Evolutionary conservation across 116 monocot species (phyloP).

Genomic region (Thalassia testudinum): DNA sequence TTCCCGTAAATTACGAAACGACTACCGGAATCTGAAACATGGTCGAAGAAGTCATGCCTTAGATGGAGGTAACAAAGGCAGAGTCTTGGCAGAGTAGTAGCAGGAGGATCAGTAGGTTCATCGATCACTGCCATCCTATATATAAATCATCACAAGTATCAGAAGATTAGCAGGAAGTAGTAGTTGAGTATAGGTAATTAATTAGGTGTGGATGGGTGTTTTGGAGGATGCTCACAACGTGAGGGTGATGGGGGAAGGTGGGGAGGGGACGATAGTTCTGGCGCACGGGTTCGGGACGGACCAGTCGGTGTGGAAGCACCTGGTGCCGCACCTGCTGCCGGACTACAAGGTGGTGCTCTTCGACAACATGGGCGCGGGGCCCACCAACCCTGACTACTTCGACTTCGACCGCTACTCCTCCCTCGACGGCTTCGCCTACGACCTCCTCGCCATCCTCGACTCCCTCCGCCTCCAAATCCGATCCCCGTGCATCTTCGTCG

Average conservation of each 20-base stretch:
- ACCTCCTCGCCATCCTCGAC: constrained; percentile 79
- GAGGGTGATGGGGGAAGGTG: constrained; percentile 40
- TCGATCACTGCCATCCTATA: too few relatives aligned
- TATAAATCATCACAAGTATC: too few relatives aligned
- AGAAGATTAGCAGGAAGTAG: too few relatives aligned
- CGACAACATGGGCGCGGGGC: constrained; percentile 97
- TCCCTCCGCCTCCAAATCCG: constrained; percentile 40
- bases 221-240: constrained; percentile 92
- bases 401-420: constrained; percentile 88
- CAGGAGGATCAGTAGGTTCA: too few relatives aligned
- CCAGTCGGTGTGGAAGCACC: constrained; percentile 99
- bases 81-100: too few relatives aligned
- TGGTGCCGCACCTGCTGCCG: constrained; percentile 69
- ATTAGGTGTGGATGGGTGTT: constrained; percentile 65
- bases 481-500: constrained; percentile 67
- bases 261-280: constrained; percentile 52
- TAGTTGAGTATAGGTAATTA: too few relatives aligned
- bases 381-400: constrained; percentile 99
- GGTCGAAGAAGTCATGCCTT: too few relatives aligned
- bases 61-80: too few relatives aligned
- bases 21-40: too few relatives aligned
- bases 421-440: constrained; percentile 80
- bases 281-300: constrained; percentile 99
- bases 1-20: too few relatives aligned
- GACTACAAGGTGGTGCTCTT: constrained; percentile 80